Base-by-base conservation (phyloP, 306 rosid genomes). In the Vicia sativa region DNA sequence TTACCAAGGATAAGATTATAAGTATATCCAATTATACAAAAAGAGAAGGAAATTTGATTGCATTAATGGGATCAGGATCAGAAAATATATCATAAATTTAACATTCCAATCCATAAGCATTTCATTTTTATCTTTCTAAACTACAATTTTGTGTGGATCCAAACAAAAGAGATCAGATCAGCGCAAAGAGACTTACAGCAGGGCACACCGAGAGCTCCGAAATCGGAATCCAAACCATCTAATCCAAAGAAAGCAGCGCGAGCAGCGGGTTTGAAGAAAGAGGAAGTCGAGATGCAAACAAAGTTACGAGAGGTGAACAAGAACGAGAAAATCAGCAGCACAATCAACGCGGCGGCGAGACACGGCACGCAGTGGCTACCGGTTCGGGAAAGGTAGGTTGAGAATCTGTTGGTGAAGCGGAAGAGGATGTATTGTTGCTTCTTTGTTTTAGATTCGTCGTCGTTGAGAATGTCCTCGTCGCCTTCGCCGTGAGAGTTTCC, bases 181-280 rank as follows among this genome's bases (percentile, higher is more conserved):
- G 49, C 46, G 69, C 52, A 42, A 65, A 62, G 66, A 79, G 12
- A 73, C 99, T 83, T 87, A 95, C 99, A 95, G 84, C 99, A 95
- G 68, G 99, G 99, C 60, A 95, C 99, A 73, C 99, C 97, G 45
- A 95, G 99, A 23, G 83, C 66, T 62, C 97, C 99, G 14, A 95
- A 90, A 76, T 95, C 99, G 31, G 97, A 85, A 26, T 87, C 99
- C 18, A 90, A 86, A 5, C 83, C 92, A 2, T 90, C 97, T 69
- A 89, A 55, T 26, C 86, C 95, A 75, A 84, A 84, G 79, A 86
- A 86, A 7, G 87, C 74, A 43, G 93, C 50, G 31, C 95, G 88
- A 21, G 93, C 85, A 4, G 78, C 77, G 0, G 90, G 89, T 43
- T 57, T 72, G 46, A 67, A 80, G 34, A 62, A 62, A 25, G 78